Conservation (phyloP, 106 monocot genomes). For the Dendrobium catenatum region DNA sequence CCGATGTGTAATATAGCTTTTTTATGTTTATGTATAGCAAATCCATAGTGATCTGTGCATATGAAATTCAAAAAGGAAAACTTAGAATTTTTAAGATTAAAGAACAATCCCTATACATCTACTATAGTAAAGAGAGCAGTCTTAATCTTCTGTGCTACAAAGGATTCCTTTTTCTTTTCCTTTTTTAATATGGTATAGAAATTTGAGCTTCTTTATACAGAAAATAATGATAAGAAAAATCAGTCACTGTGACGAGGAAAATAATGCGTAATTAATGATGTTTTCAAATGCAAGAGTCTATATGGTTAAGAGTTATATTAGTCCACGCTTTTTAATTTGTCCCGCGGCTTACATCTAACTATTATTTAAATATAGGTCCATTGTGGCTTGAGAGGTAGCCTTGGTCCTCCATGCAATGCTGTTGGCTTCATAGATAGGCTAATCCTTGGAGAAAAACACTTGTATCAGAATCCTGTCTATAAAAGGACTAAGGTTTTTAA, state of each 20-base stretch:
- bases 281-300: background rate
- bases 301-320: background rate
- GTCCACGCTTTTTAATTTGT: background rate
- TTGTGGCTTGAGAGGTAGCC: constrained; percentile 68
- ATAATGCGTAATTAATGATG: background rate
- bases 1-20: background rate
- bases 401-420: constrained; percentile 92
- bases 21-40: background rate
- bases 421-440: constrained; percentile 79
- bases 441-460: constrained; percentile 77
- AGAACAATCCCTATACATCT: background rate
- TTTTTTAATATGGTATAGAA: background rate
- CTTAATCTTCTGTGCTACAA: background rate
- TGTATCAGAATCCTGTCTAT: constrained; percentile 81
- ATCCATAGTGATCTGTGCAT: background rate
- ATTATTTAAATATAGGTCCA: constrained; percentile 44
- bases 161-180: background rate
- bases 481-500: constrained; percentile 77
- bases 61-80: background rate
- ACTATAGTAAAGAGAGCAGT: background rate
- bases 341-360: background rate
- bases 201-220: background rate
- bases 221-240: background rate
- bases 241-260: too few species aligned
- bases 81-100: background rate